Evolutionary conservation across 2,329 filamentous ascomycete species (phyloP), one percentile per base, ranked within the genome.

Genomic region (Blastomyces percursus): DNA sequence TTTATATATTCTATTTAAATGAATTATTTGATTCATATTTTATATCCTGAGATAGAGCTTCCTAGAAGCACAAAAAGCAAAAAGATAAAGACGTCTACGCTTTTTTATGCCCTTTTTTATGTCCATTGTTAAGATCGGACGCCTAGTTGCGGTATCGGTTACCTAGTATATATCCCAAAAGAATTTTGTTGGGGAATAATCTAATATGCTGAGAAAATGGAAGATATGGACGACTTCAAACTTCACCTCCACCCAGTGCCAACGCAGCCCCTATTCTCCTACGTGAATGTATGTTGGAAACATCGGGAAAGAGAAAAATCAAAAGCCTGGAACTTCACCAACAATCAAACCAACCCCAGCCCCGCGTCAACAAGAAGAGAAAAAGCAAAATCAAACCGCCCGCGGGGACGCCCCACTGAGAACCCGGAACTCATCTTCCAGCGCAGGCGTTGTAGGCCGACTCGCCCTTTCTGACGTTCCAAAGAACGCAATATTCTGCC

Each of bases 401-500:
- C 32, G 42, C 21, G 59, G 60, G 38, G 60, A 60, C 16, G 56
- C 27, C 27, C 62, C 38, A 35, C 56, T 66, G 19, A 64, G 64
- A 32, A 58, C 62, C 52, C n/a, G 69, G 64, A 67, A 71, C 57
- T 68, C 68, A 16, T 67, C 65, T 14, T 68, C 66, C 57, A 68
- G 38, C 14, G 46, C 69, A 9, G 72, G 71, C 1, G 69, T 71
- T 38, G 67, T 65, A 30, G 66, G 62, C 14, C 65, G 35, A 54
- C 67, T 70, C 16, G 65, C 52, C 42, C 57, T 65, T 32, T 67
- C 66, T 48, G 62, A 3, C 7, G 30, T 19, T 19, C 19, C 69
- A 52, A 89, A 87, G 68, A 96, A 86, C 54, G 90, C 91, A 65
- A 96, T 87, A 69, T 96, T 93, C 74, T 96, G 91, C 66, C 91